A percentile compares a stretch with the other conserved stretches of the same genome.
These are phyloP conservation scores for Nevesoporus exiguus DNA, from an alignment of 768 basidiomycete species.

Conservation along the genomic window DNA sequence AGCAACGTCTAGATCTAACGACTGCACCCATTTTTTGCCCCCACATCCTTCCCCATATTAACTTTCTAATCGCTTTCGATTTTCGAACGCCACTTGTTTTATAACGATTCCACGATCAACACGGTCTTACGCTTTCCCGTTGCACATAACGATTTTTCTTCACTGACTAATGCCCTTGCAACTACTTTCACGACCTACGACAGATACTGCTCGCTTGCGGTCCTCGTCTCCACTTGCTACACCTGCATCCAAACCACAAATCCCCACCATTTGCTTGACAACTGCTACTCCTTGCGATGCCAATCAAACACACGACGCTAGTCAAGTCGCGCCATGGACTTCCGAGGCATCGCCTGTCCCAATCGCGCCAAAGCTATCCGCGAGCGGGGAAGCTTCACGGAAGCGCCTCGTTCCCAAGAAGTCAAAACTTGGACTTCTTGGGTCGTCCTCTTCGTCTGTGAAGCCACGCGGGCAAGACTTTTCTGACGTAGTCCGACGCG, in stretches of 20 bases:
- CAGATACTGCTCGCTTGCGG: conserved; percentile 23
- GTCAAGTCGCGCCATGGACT: conserved; percentile 26
- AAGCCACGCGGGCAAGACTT: conserved; percentile 44
- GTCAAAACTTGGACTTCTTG: conserved; percentile 56
- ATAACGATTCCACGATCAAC: conserved; percentile 27
- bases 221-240: conserved; percentile 29
- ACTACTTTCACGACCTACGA: conserved; percentile 29
- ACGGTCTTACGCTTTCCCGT: conserved; percentile 13
- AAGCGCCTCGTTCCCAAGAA: conserved; percentile 70
- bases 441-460: conserved; percentile 19
- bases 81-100: conserved; percentile 13
- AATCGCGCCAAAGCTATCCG: conserved; percentile 28
- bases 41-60: neutral
- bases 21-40: conserved; percentile 10
- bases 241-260: conserved; percentile 27
- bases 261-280: conserved; percentile 68
- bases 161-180: conserved; percentile 30
- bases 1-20: conserved; percentile 25
- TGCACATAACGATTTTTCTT: conserved; percentile 27
- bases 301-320: conserved; percentile 32
- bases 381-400: conserved; percentile 25
- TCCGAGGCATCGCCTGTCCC: conserved; percentile 14
- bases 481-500: conserved; percentile 56
- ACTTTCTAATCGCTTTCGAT: conserved; percentile 15
- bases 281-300: conserved; percentile 61